Evolutionary conservation across 2,329 filamentous ascomycete genomes (phyloP), one percentile per base, ranked within the genome.

Genomic region (Cladosporium sp.): DNA sequence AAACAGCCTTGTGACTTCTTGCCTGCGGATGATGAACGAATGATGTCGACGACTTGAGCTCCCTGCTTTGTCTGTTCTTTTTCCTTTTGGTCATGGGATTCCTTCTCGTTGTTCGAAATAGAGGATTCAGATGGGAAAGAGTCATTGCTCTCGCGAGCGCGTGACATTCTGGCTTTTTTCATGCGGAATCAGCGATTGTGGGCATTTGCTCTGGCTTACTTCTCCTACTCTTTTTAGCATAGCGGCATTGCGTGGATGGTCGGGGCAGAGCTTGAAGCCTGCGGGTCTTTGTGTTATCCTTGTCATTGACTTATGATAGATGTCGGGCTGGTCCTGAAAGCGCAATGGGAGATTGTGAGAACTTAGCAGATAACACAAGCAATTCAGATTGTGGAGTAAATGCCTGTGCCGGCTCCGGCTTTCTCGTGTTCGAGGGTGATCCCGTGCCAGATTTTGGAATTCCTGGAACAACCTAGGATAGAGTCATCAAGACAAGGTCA

Each of bases 271-370:
- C 21, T 40, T 18, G 21, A 35, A 53, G 31, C 18, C 23, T 52
- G 28, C 29, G 18, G 18, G 28, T 0, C 10, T 21, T 31, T 31
- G 2, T 31, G 16, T n/a, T 31, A 18, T 28, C 1, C 44, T 35
- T 40, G 5, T 33, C 26, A n/a, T 55, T 33, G 31, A 21, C n/a
- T 62, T 37, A 21, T 56, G 61, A 46, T 56, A 62, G 46, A 62
- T 6, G 60, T 23, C 33, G 26, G 60, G 52, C 28, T 37, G 31
- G 60, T 21, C 21, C 59, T 35, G 44, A 12, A 28, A 26, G n/a
- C 50, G 59, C 44, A 12, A 33, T 18, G 46, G 49, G 18, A 53
- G 29, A 62, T 31, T 46, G 21, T 33, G 18, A 55, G 28, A 21
- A 8, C 12, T 8, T 46, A 21, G 40, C 40, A 46, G 8, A 46